Base-by-base conservation (phyloP, 176 grass and related monocot genomes). In the Phragmites australis region DNA sequence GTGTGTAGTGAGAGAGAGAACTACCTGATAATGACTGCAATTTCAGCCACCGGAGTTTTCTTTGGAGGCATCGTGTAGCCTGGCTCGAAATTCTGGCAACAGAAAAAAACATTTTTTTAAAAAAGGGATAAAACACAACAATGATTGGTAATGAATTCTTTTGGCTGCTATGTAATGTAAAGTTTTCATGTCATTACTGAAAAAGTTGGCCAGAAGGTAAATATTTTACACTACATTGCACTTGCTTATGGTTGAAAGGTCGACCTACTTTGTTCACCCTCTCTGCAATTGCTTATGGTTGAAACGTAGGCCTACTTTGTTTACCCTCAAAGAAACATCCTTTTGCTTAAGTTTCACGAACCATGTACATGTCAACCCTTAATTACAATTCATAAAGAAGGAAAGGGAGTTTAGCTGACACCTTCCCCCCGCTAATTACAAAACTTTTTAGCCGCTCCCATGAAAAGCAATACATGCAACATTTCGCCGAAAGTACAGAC, bases 21-120 rank as follows among this genome's bases (percentile, higher is more conserved):
- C 52, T 89, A 94, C 94, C 92, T 94, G 61, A 94, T 82, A 79
- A 81, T 89, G 69, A 92, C 57, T 9, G 31, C 82, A 44, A 82
- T 58, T 76, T 94, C 89, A 37, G 82, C 90, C 75, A 79, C 76
- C 40, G 67, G 83, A 9, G 74, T 69, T 80, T 89, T 94, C 90
- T 92, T 97, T 25, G 90, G 85, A 87, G 87, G 73, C 47, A 85
- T 34, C 5, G 62, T 90, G 85, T 97, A 94, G 34, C 79, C 88
- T 83, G 94, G 80, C 80, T 94, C 83, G 41, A 92, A 97, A 53
- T 80, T 92, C 94, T 97, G 83, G 65, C 62, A 85, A 55, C 27
- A 75, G 71, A 63, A 62, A 52, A 83, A 75, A 81, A 43, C 23
- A 48, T 23, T 13, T 52, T 64, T 57, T 34, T 34, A 0, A 47